Evolutionary conservation across 1,284 basidiomycete species (phyloP).

Genomic region (Cryptococcus sp.): DNA sequence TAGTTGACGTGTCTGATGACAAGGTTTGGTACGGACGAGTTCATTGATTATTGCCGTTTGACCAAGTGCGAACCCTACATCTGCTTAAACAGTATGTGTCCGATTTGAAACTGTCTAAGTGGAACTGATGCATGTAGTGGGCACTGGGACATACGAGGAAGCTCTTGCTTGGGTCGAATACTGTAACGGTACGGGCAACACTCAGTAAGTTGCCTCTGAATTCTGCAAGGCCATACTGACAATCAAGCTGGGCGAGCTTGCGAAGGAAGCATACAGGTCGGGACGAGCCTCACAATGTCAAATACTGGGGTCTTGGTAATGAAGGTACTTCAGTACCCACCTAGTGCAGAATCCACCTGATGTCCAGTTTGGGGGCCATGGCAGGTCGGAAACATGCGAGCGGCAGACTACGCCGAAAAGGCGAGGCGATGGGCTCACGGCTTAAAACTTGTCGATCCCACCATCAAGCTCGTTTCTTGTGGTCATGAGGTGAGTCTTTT

Average conservation of each 20-base stretch:
- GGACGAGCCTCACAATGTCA: conserved; percentile 56
- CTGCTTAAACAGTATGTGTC: conserved; percentile 51
- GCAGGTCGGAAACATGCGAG: conserved; percentile 61
- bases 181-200: conserved; percentile 53
- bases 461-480: conserved; percentile 57
- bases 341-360: conserved; percentile 4
- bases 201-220: conserved; percentile 10
- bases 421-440: conserved; percentile 63
- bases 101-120: background rate
- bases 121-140: conserved; percentile 42
- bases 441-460: conserved; percentile 58
- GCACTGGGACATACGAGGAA: conserved; percentile 59
- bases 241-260: conserved; percentile 58
- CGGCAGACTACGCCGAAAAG: conserved; percentile 57
- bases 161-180: conserved; percentile 63
- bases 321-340: conserved; percentile 24
- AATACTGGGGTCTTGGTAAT: conserved; percentile 48
- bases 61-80: conserved; percentile 55
- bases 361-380: conserved; percentile 56
- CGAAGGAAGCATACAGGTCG: conserved; percentile 56
- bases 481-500: conserved; percentile 50
- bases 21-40: conserved; percentile 59
- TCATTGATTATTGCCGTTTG: conserved; percentile 31
- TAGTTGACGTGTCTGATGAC: background rate
- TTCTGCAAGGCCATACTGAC: conserved; percentile 11